Evolutionary conservation across 176 grass and related monocot species (phyloP), one percentile per base, ranked within the genome.

Genomic region (Panicum miliaceum): DNA sequence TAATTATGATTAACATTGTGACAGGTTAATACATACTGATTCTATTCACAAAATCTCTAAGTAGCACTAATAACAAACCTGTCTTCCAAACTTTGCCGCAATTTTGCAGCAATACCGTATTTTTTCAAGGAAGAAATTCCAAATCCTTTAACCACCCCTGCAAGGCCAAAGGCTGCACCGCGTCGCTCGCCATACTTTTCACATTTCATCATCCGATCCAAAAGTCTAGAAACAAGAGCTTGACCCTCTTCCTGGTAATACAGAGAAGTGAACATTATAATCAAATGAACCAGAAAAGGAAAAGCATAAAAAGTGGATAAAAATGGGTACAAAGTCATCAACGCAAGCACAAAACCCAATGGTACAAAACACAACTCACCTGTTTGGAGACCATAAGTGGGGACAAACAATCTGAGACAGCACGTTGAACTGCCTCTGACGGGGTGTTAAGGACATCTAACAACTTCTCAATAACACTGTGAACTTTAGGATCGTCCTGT

Each of bases 401-500:
- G 63, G 93, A 95, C 73, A 98, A 83, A 90, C 93, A 98, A 74
- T 98, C 93, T 40, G 96, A 98, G 19, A 98, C 96, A 36, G 93
- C 96, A 78, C 91, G 89, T 75, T 98, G 96, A 84, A 98, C 93
- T 68, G 96, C 92, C 87, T 98, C 93, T 48, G 93, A 98, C 68
- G 96, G 96, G 26, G 96, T 98, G 76, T 98, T 98, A 71, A 95
- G 77, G 68, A 95, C 96, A 74, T 95, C 96, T 62, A 98, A 86
- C 77, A 98, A 85, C 81, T 98, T 98, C 77, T 98, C 96, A 80
- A 98, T 88, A 77, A 98, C 93, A 93, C 86, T 92, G 69, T 95
- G 91, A 62, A 98, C 93, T 98, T 98, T 98, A 79, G 96, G 96
- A 84, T 98, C 93, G 73, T 98, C 96, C 96, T 98, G 90, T 61